Percentiles rank a stretch among this genome's conserved stretches.
These are phyloP conservation scores for Neoboletus magnificus DNA, from an alignment of 768 basidiomycete genomes.

Conservation along the genomic window DNA sequence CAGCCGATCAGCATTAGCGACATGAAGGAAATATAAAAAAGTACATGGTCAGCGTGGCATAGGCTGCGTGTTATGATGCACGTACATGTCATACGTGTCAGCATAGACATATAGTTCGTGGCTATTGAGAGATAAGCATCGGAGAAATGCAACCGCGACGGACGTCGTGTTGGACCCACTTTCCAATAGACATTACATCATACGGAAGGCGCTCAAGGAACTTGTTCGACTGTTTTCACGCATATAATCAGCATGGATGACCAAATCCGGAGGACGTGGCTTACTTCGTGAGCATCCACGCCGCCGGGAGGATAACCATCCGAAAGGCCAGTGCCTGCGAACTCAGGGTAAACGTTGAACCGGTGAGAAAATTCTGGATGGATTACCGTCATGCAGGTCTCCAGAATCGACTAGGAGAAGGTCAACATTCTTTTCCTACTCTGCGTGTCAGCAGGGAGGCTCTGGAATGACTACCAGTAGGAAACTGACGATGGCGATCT, in stretches of 20 bases:
- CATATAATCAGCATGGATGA: background rate
- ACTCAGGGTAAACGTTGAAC: background rate
- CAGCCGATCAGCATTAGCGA: background rate
- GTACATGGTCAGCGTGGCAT: constrained; percentile 1
- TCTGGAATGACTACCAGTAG: background rate
- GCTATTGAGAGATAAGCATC: constrained; percentile 32
- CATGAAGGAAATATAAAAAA: background rate
- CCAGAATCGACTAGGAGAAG: constrained; percentile 80
- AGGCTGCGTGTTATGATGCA: constrained; percentile 1
- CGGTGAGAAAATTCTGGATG: background rate
- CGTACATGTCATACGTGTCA: constrained; percentile 63
- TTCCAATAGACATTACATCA: constrained; percentile 82
- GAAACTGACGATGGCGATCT: constrained; percentile 53
- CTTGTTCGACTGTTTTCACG: constrained; percentile 55
- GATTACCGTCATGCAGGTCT: constrained; percentile 68
- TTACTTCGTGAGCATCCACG: constrained; percentile 69
- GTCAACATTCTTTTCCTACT: constrained; percentile 68
- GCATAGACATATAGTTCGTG: constrained; percentile 81
- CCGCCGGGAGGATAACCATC: constrained; percentile 72
- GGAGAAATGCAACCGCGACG: no score
- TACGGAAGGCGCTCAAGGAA: constrained; percentile 73
- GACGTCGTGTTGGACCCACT: constrained; percentile 43
- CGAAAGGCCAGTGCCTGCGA: constrained; percentile 68
- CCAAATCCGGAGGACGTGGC: constrained; percentile 9
- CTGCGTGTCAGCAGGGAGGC: background rate